Conservation (phyloP, 2,329 filamentous ascomycete genomes). For the Gnomoniopsis smithogilvyi region DNA sequence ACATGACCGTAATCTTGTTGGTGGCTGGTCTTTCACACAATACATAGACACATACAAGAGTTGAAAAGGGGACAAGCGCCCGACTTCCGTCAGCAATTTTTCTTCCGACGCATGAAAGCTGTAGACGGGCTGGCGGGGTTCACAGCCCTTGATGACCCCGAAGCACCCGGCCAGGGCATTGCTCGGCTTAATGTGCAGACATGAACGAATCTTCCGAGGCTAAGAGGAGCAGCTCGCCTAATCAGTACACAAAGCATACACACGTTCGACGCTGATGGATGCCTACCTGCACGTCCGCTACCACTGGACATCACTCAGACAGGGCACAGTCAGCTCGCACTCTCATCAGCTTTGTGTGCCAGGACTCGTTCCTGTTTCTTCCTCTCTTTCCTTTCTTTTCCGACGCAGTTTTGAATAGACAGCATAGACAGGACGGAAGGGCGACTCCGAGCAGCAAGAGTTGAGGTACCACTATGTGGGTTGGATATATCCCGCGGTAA, state of each 20-base stretch:
- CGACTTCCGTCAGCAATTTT: no score
- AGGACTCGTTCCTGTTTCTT: not conserved
- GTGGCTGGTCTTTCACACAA: no score
- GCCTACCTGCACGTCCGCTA: no score
- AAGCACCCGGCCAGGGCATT: no score
- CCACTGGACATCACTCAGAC: not conserved
- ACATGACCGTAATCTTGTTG: not conserved
- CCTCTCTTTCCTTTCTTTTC: no score
- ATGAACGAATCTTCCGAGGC: not conserved
- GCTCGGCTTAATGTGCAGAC: no score
- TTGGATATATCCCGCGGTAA: not conserved
- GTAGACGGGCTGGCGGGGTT: no score
- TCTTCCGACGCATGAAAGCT: no score
- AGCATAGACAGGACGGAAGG: not conserved
- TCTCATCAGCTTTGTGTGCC: not conserved
- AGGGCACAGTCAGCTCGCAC: not conserved
- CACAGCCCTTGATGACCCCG: no score
- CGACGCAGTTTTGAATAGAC: not conserved
- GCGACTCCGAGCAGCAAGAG: not conserved
- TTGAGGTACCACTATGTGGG: not conserved
- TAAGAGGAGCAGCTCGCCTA: not conserved
- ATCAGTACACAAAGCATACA: not conserved
- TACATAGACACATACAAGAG: no score
- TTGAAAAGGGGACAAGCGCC: no score
- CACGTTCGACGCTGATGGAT: not conserved